Conservation (phyloP, 2,329 filamentous ascomycete species). For the Penicillium sp. region DNA sequence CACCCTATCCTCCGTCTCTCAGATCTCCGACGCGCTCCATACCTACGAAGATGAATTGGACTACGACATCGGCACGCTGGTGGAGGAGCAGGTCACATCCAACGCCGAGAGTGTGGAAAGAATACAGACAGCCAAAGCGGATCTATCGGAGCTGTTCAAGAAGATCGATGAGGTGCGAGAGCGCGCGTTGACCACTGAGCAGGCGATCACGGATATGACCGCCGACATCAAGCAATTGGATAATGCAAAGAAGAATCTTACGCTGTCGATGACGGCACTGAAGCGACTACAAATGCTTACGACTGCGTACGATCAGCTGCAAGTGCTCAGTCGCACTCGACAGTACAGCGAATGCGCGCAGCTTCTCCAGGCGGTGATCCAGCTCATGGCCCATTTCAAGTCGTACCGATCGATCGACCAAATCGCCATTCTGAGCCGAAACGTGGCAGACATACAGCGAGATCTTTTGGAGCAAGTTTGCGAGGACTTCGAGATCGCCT, state of each 20-base stretch:
- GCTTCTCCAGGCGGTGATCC: slow-evolving; percentile 87
- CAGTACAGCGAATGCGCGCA: slow-evolving; percentile 96
- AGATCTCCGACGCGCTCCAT: slow-evolving; percentile 71
- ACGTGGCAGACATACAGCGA: slow-evolving; percentile 88
- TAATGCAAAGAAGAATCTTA: slow-evolving; percentile 93
- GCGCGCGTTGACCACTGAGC: slow-evolving; percentile 86
- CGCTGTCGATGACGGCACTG: slow-evolving; percentile 93
- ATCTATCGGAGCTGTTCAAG: slow-evolving; percentile 84
- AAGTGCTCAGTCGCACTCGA: slow-evolving; percentile 74
- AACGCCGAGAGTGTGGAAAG: slow-evolving; percentile 84
- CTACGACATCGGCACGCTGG: slow-evolving; percentile 69
- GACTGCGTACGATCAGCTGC: slow-evolving; percentile 95
- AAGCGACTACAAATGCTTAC: slow-evolving; percentile 98
- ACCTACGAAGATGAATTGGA: slow-evolving; percentile 80
- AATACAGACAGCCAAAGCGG: slow-evolving; percentile 86
- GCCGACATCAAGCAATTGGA: slow-evolving; percentile 97
- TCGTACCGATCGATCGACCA: slow-evolving; percentile 97
- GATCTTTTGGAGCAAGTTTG: slow-evolving; percentile 97
- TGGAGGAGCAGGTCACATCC: slow-evolving; percentile 74
- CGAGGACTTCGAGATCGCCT: slow-evolving; percentile 95
- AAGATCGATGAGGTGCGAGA: slow-evolving; percentile 93
- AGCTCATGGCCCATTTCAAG: slow-evolving; percentile 98
- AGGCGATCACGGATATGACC: slow-evolving; percentile 97
- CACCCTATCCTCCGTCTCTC: slow-evolving; percentile 71
- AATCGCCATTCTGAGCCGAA: slow-evolving; percentile 87